Base-by-base conservation (phyloP, 768 basidiomycete species). In the Lentinula raphanica region DNA sequence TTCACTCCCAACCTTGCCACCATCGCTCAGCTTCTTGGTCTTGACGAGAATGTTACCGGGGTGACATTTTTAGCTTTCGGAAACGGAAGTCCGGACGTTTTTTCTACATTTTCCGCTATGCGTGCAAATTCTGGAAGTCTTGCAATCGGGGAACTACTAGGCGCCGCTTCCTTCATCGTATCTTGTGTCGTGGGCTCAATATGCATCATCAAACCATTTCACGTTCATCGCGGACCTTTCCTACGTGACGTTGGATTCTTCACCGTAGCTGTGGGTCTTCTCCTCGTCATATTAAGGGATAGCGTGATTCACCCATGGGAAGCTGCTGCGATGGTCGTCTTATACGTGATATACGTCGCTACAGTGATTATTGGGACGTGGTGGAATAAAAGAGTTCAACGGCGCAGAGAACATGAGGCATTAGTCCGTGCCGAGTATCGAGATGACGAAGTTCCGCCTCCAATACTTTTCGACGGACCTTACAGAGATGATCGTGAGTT, bases 141-240 rank as follows among this genome's bases (percentile, higher is more conserved):
- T 56, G 97, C 97, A 1, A 85, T 99, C 54, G 97, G 97, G 21
- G 97, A 99, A 69, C 79, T 99, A 6, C 76, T 99, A 12, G 97
- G 97, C 5, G 96, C 96, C 2, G 95, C 96, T 0, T 82, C 92
- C 2, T 99, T 99, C 76, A 95, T 99, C 71, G 87, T 92, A 21
- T 93, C 93, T 2, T 93, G 94, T 65, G 97, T 99, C 23, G 96
- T 93, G 12, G 97, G 97, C 7, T 88, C 90, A n/a, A 96, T 99
- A 88, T 94, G 92, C 64, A 86, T 98, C 71, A 94, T 98, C 72
- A 90, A 89, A 58, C 95, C 96, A 0, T 99, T 99, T 73, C 82
- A 84, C 63, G 94, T 98, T 28, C 77, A 87, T 32, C 84, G 78
- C 0, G 75, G 78, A 17, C 87, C 91, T 0, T 99, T 98, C 74